A percentile compares a stretch with the other conserved stretches of the same genome.
Conservation (phyloP, 2,329 filamentous ascomycete species). For the Hymenoscyphus albidus region DNA sequence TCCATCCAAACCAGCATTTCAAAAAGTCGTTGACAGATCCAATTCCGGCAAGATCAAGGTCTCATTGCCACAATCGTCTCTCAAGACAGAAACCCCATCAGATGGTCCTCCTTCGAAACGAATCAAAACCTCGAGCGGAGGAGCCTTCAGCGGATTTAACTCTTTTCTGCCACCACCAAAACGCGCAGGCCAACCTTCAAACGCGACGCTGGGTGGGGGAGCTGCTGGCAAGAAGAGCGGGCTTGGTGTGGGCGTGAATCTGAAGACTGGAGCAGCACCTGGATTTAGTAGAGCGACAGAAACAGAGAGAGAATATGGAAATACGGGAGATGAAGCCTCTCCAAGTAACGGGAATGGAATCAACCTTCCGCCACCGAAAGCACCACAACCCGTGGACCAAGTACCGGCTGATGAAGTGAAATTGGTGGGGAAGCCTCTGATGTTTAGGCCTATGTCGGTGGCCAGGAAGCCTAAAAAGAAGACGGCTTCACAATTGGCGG, state of each 20-base stretch:
- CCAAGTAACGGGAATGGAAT: constrained; percentile 28
- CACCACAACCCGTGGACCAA: constrained; percentile 52
- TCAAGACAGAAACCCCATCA: constrained; percentile 37
- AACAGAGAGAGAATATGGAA: constrained; percentile 27
- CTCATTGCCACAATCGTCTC: constrained; percentile 58
- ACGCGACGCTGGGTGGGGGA: constrained; percentile 34
- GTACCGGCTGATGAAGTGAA: constrained; percentile 61
- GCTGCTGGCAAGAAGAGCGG: constrained; percentile 30
- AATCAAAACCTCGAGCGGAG: constrained; percentile 51
- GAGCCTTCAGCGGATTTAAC: constrained; percentile 77
- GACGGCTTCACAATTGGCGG: constrained; percentile 25
- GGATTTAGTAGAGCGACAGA: constrained; percentile 66
- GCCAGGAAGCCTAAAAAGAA: constrained; percentile 71
- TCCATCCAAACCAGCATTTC: constrained; percentile 59
- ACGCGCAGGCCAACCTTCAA: constrained; percentile 42
- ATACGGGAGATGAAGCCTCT: constrained; percentile 20
- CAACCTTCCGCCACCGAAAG: constrained; percentile 43
- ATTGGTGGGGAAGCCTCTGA: constrained; percentile 72
- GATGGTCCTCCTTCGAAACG: constrained; percentile 68
- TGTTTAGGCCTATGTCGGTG: constrained; percentile 88
- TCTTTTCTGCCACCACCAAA: constrained; percentile 85
- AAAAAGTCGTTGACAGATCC: constrained; percentile 76
- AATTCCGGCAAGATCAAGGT: constrained; percentile 83
- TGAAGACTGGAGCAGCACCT: constrained; percentile 80
- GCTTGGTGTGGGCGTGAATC: constrained; percentile 55